Evolutionary conservation across 225 moss, liverwort and hornwort species (phyloP).

Genomic region (Pseudisothecium myosuroides): DNA sequence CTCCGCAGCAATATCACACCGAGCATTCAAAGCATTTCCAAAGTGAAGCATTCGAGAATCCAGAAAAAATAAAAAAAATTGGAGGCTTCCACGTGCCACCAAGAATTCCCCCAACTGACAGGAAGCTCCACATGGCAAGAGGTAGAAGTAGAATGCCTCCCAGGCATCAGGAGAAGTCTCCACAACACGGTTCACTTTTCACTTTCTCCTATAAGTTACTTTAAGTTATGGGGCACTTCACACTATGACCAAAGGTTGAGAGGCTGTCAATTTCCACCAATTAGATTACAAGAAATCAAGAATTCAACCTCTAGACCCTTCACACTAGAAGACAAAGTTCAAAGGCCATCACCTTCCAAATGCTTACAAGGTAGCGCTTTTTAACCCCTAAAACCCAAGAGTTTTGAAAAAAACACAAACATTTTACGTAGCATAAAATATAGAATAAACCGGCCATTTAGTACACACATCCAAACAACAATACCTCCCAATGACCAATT

Average conservation of each 20-base stretch:
- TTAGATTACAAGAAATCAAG: neutral
- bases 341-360: neutral
- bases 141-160: neutral
- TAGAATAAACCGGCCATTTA: too few relatives aligned
- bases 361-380: too few relatives aligned
- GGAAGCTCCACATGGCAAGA: neutral
- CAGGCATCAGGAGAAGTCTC: neutral
- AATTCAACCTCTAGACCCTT: fast-evolving
- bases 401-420: too few relatives aligned
- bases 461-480: too few relatives aligned
- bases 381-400: too few relatives aligned
- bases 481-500: too few relatives aligned
- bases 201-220: too few relatives aligned
- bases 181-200: neutral
- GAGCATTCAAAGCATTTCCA: neutral
- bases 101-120: neutral
- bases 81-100: neutral
- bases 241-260: too few relatives aligned
- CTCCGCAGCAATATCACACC: too few relatives aligned
- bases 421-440: too few relatives aligned
- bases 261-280: neutral
- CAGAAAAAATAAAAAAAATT: too few relatives aligned
- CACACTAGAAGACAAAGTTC: neutral
- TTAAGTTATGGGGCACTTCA: too few relatives aligned
- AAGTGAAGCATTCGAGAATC: neutral